These are phyloP conservation scores for Silene latifolia DNA, from an alignment of 148 eudicot genomes.

Conservation along the genomic window DNA sequence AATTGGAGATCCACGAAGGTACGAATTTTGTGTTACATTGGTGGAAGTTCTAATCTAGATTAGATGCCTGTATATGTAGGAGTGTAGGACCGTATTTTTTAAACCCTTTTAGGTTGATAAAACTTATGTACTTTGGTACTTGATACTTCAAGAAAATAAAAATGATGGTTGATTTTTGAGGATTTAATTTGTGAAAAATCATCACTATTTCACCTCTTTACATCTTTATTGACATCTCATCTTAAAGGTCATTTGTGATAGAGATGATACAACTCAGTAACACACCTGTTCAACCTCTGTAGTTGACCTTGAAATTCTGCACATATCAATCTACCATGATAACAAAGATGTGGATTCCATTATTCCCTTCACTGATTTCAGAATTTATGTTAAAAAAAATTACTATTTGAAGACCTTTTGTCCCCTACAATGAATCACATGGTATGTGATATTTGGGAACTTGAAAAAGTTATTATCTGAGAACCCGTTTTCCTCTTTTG, in stretches of 20 bases:
- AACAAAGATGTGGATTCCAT: not conserved
- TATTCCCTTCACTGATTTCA: not conserved
- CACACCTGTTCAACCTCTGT: not conserved
- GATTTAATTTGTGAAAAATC: not conserved
- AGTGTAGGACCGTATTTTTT: not conserved
- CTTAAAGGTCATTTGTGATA: not conserved
- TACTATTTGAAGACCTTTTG: not conserved
- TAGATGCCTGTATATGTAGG: not conserved
- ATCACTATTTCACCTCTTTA: too few species aligned
- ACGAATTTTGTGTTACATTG: conserved; percentile 11
- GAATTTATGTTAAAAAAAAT: not conserved
- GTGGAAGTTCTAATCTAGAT: not conserved
- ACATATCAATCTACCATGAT: not conserved
- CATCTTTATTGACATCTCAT: not conserved
- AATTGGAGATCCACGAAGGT: conserved; percentile 99
- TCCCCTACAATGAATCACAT: not conserved
- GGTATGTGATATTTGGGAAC: not conserved
- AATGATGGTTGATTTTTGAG: not conserved
- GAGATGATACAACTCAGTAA: not conserved
- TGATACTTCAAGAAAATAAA: not conserved
- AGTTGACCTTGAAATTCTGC: not conserved
- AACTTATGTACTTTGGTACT: not conserved
- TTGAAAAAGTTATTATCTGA: not conserved
- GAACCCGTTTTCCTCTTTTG: not conserved
- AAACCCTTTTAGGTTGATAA: not conserved